Evolutionary conservation across 345 rosid genomes (phyloP).

Genomic region (Camelina laxa): DNA sequence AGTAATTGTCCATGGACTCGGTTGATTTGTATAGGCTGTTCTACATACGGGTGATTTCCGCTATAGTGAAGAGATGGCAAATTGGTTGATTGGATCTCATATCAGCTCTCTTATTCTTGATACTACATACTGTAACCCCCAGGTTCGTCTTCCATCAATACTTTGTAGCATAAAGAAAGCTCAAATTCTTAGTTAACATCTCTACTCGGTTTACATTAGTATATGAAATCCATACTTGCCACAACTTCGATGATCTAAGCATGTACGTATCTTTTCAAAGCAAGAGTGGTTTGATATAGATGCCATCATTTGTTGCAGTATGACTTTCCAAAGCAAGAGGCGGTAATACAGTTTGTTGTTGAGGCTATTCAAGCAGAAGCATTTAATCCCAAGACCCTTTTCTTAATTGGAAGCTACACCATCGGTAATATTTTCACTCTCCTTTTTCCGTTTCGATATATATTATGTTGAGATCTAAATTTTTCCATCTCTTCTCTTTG

Average conservation of each 20-base stretch:
- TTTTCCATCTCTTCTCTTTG: constrained; percentile 15
- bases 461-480: constrained; percentile 9
- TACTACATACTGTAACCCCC: constrained; percentile 94
- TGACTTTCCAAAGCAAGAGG: constrained; percentile 96
- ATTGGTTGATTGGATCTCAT: constrained; percentile 45
- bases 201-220: background rate
- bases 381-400: constrained; percentile 86
- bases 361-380: constrained; percentile 98
- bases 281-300: background rate
- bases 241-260: background rate
- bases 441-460: constrained; percentile 9
- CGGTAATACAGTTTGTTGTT: constrained; percentile 86
- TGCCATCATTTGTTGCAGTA: constrained; percentile 56
- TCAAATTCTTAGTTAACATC: background rate
- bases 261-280: background rate
- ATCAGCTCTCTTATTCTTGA: constrained; percentile 90
- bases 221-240: background rate
- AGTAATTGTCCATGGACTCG: background rate
- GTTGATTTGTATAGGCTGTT: constrained; percentile 57
- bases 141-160: constrained; percentile 53
- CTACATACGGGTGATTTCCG: constrained; percentile 97
- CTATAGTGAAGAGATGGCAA: constrained; percentile 63
- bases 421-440: constrained; percentile 57
- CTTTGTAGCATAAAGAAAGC: background rate
- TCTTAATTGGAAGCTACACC: constrained; percentile 92